These are phyloP conservation scores for Desmodesmus armatus DNA, from an alignment of 139 green algal species.

Conservation along the genomic window DNA sequence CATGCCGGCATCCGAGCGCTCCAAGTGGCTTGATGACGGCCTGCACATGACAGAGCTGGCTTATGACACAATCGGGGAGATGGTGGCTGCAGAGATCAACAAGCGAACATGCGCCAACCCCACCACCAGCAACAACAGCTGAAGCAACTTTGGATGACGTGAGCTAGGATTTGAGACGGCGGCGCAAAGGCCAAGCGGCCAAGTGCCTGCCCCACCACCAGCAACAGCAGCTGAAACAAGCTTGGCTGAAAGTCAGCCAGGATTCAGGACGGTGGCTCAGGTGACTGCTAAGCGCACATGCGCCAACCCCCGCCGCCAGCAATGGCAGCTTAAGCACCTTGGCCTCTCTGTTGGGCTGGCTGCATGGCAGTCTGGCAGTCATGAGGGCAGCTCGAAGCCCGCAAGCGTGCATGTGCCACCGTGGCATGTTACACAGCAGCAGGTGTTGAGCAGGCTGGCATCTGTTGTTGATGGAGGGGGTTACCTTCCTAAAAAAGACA, in stretches of 20 bases:
- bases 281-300: too few species aligned
- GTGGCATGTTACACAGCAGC: too few species aligned
- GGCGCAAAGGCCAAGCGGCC: background rate
- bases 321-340: too few species aligned
- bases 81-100: conserved; percentile 7
- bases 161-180: too few species aligned
- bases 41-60: conserved; percentile 29
- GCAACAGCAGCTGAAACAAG: background rate
- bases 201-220: background rate
- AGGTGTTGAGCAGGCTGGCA: background rate
- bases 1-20: conserved; percentile 15
- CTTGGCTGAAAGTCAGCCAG: background rate
- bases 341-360: too few species aligned
- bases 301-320: too few species aligned
- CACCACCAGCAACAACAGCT: background rate
- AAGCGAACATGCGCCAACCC: background rate
- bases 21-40: conserved; percentile 37
- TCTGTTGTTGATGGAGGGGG: background rate
- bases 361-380: too few species aligned
- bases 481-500: too few species aligned
- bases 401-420: too few species aligned
- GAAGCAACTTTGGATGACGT: background rate
- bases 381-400: too few species aligned
- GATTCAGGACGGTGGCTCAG: too few species aligned
- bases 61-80: conserved; percentile 13